phyloP scores from a whole-genome alignment of 768 basidiomycete genomes.

The Lepiota subincarnata region DNA sequence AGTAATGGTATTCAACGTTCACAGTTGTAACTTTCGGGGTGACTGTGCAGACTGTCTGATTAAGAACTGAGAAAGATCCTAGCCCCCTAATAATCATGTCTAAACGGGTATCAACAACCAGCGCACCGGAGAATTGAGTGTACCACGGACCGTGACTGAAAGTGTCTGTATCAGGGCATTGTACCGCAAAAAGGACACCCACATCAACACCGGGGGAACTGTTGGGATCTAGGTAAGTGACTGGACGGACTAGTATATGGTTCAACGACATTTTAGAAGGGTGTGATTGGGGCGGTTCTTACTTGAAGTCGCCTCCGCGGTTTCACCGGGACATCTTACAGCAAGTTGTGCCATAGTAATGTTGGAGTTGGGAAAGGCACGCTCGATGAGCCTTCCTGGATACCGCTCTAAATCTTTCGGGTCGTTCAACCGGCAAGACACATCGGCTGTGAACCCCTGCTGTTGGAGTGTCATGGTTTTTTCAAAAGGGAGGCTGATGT shows the following conservation, averaged over 20 bases:
- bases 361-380: neutral
- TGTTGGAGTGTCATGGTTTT: slow-evolving; percentile 3
- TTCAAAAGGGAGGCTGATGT: neutral
- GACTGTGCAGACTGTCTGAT: neutral
- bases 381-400: neutral
- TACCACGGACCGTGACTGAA: neutral
- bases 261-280: no score
- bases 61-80: neutral
- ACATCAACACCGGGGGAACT: no score
- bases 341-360: neutral
- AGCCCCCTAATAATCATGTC: neutral
- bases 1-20: neutral
- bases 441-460: slow-evolving; percentile 1
- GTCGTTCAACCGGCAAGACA: neutral
- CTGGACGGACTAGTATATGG: neutral
- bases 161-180: no score
- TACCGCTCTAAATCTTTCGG: neutral
- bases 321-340: neutral
- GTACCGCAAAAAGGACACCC: no score
- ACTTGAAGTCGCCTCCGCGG: no score
- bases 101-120: neutral
- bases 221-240: neutral
- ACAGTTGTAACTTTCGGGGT: neutral
- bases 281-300: neutral
- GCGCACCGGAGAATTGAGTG: neutral